Conservation (phyloP, 768 basidiomycete genomes). For the Pleurotus tuoliensis region DNA sequence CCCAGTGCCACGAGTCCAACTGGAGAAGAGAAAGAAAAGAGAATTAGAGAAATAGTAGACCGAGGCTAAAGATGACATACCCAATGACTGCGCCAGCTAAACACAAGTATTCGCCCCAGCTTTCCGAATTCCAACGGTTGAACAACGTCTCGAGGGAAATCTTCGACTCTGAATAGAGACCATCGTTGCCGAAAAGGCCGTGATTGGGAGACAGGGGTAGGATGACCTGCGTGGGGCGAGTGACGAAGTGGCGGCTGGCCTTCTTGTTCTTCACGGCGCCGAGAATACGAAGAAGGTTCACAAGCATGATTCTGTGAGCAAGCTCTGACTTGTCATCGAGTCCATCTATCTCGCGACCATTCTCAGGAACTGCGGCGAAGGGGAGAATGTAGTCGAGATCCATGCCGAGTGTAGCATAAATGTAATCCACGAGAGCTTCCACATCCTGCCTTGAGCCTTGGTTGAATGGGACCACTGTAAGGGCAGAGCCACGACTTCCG, state of each 20-base stretch:
- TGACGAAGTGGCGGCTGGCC: conserved; percentile 93
- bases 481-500: conserved; percentile 92
- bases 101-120: conserved; percentile 99
- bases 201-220: conserved; percentile 98
- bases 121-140: conserved; percentile 97
- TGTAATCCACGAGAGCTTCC: conserved; percentile 96
- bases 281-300: conserved; percentile 92
- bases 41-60: conserved; percentile 7
- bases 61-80: conserved; percentile 38
- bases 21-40: conserved; percentile 23
- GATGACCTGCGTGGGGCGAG: conserved; percentile 97
- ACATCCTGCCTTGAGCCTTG: conserved; percentile 99
- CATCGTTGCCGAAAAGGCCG: conserved; percentile 96
- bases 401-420: conserved; percentile 91
- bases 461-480: conserved; percentile 98
- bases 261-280: conserved; percentile 99
- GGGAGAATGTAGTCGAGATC: conserved; percentile 99
- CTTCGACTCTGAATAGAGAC: conserved; percentile 97
- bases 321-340: conserved; percentile 97
- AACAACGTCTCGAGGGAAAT: conserved; percentile 97
- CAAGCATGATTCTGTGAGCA: conserved; percentile 98
- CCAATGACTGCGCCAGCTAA: conserved; percentile 98
- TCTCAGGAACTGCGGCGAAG: conserved; percentile 97
- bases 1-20: conserved; percentile 98
- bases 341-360: conserved; percentile 96